Evolutionary conservation across 179 eudicot genomes (phyloP).

Genomic region (Beta lomatogona): DNA sequence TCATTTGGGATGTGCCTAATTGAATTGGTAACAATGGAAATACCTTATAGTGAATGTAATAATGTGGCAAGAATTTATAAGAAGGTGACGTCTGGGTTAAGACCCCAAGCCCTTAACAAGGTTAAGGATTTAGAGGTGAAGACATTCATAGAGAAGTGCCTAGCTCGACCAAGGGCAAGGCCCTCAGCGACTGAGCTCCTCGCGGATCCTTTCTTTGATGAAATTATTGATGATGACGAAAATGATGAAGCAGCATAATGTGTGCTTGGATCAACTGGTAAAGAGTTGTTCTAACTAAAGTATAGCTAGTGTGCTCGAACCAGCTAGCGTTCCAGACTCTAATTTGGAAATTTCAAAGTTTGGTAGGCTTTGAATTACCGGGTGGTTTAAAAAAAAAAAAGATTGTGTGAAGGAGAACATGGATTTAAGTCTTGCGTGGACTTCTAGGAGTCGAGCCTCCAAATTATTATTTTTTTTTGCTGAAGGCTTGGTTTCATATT

Average conservation of each 20-base stretch:
- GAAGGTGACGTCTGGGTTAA: slow-evolving; percentile 61
- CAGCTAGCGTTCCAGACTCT: too few relatives aligned
- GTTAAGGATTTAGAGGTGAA: slow-evolving; percentile 51
- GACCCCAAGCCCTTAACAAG: slow-evolving; percentile 56
- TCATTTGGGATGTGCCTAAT: slow-evolving; percentile 71
- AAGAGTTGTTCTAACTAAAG: too few relatives aligned
- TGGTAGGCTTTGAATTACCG: too few relatives aligned
- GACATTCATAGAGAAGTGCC: slow-evolving; percentile 68
- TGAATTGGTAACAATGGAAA: slow-evolving; percentile 70
- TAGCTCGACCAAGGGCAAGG: slow-evolving; percentile 67
- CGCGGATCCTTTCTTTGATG: slow-evolving; percentile 51
- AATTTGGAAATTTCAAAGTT: too few relatives aligned
- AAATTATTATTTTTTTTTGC: not conserved
- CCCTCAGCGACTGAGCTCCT: slow-evolving; percentile 75
- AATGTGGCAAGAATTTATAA: slow-evolving; percentile 55
- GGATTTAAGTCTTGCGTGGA: not conserved
- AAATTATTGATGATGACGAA: slow-evolving; percentile 38
- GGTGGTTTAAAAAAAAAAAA: too few relatives aligned
- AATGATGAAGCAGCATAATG: not conserved
- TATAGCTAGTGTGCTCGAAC: too few relatives aligned
- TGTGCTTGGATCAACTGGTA: not conserved
- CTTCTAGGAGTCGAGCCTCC: not conserved
- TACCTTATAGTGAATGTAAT: slow-evolving; percentile 75
- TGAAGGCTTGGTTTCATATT: too few relatives aligned
- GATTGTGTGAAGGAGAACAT: not conserved